Base-by-base conservation (phyloP, 179 eudicot species). In the Camellia oleifera region DNA sequence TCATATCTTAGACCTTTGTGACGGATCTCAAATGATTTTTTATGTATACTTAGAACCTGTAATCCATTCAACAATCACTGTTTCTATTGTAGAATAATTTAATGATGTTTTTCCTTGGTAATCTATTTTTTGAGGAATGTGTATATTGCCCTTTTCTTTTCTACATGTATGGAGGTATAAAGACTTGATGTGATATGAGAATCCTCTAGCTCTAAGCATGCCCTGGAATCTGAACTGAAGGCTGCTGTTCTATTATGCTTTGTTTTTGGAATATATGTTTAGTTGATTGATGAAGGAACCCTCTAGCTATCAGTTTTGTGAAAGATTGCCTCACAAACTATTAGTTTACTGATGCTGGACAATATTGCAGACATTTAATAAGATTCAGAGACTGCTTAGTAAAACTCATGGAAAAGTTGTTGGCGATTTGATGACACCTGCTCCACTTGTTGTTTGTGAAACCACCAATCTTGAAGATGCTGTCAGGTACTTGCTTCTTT, bases 391-490 rank as follows among this genome's bases (percentile, higher is more conserved):
- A 72, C 86, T 94, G 81, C 93, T 96, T 64, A 84, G 83, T 81
- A 96, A 96, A 88, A 94, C 97, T 66, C 83, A 91, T 63, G 99
- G 99, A 75, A 89, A 87, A 89, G 88, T 91, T 75, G 89, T 96
- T 32, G 92, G 93, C n/a, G 99, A 96, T 67, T 89, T 96, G 86
- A 96, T 96, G 99, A 96, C 99, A 20, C 87, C 88, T 73, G 84
- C 88, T 46, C 99, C 99, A 15, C 87, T 91, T 60, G 92, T 86
- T 81, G 97, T 96, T 72, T 97, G 96, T 63, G 93, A 92, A 86
- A 88, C 86, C 77, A 94, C 99, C 63, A 92, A 96, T 85, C 91
- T 96, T 80, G 98, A 91, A 81, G 99, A 96, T 89, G 97, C 98
- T 78, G 97, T 86, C 42, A 96, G 99, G 99, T 96, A 85, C 66